A percentile compares a stretch with the other conserved stretches of the same genome.
Conservation (phyloP, 768 basidiomycete genomes). For the Cubamyces sp. region DNA sequence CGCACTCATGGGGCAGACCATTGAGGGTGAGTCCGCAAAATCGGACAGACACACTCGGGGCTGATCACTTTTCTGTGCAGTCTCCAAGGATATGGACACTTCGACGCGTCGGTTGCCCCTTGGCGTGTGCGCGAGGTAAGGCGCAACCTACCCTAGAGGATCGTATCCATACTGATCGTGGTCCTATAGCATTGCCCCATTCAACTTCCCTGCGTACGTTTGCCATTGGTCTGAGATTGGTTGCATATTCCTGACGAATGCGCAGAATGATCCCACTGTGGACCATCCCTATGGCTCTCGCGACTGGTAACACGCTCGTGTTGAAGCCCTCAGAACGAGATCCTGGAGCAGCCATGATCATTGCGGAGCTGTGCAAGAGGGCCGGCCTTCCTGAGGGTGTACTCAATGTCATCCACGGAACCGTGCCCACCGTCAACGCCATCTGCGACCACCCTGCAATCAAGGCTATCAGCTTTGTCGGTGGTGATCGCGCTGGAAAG, state of each 20-base stretch:
- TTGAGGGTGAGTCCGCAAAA: constrained; percentile 66
- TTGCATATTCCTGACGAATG: not conserved
- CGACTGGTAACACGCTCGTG: constrained; percentile 92
- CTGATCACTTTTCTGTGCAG: constrained; percentile 40
- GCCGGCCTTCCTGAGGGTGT: constrained; percentile 89
- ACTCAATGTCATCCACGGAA: constrained; percentile 90
- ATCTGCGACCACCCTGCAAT: constrained; percentile 93
- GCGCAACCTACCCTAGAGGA: not conserved
- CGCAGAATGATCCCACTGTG: constrained; percentile 93
- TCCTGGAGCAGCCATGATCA: constrained; percentile 97
- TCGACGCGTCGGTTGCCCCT: constrained; percentile 81
- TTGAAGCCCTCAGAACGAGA: constrained; percentile 97
- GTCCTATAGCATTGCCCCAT: constrained; percentile 69
- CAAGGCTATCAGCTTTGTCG: constrained; percentile 96
- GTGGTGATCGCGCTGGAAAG: constrained; percentile 88
- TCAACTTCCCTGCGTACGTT: constrained; percentile 86
- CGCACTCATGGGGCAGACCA: constrained; percentile 85
- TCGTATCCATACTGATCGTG: not conserved
- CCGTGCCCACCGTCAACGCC: constrained; percentile 86
- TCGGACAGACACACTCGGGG: not conserved
- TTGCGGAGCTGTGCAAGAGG: constrained; percentile 90
- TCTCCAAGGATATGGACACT: constrained; percentile 97
- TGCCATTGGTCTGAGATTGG: not conserved
- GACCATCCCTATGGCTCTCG: constrained; percentile 89
- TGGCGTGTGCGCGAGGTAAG: constrained; percentile 78